phyloP scores from a whole-genome alignment of 148 eudicot genomes.

The Fagopyrum esculentum region DNA sequence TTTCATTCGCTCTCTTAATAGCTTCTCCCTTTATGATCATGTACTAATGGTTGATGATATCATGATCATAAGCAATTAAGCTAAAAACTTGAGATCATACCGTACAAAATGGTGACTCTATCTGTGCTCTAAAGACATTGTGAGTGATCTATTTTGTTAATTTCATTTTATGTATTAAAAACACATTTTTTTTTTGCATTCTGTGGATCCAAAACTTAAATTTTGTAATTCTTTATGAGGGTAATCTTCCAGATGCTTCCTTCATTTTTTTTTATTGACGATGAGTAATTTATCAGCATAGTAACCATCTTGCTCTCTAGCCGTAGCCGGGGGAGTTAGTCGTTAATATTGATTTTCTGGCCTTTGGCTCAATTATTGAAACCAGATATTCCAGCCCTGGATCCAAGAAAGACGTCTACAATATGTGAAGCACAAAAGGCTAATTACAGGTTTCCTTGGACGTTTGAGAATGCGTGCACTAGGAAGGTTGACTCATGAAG shows the following conservation, averaged over 20 bases:
- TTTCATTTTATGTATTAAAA: background rate
- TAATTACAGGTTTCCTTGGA: constrained; percentile 53
- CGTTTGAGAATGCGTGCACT: constrained; percentile 48
- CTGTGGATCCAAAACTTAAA: background rate
- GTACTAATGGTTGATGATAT: background rate
- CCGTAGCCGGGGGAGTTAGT: no score
- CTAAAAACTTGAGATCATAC: background rate
- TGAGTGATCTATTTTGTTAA: background rate
- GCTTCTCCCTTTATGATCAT: background rate
- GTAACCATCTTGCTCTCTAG: no score
- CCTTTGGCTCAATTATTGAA: background rate
- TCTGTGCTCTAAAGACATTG: background rate
- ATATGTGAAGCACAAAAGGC: constrained; percentile 57
- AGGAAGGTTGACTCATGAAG: constrained; percentile 42
- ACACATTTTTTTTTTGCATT: background rate
- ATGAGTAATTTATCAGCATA: background rate
- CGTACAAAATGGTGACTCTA: background rate
- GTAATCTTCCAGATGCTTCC: background rate
- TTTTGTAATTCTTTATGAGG: background rate
- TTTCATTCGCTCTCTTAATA: no score
- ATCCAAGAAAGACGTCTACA: constrained; percentile 48
- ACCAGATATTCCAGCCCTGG: constrained; percentile 82
- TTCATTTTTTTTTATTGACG: background rate
- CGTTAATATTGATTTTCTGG: background rate
- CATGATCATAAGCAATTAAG: background rate